Conservation (phyloP, 108 stramenopile species). For the Nitzschia sp. region DNA sequence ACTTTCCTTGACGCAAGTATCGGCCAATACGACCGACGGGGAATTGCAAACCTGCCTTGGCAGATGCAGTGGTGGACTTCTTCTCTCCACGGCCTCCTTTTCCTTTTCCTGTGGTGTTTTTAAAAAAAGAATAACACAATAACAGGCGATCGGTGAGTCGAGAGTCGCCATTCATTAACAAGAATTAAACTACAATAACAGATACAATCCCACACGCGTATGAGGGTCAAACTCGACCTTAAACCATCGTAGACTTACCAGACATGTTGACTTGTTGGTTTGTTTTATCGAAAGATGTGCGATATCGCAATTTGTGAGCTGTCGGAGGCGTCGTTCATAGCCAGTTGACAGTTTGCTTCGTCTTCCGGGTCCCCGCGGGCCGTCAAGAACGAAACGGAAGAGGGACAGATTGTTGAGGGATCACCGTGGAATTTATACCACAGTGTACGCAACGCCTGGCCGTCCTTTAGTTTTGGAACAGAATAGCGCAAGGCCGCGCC, state of each 20-base stretch:
- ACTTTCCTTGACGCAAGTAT: slow-evolving; percentile 94
- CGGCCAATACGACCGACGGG: slow-evolving; percentile 95
- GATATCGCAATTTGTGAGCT: neutral
- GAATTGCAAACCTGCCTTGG: slow-evolving; percentile 97
- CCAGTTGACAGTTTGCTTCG: too few relatives aligned
- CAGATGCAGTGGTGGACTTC: slow-evolving; percentile 80
- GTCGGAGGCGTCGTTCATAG: too few relatives aligned
- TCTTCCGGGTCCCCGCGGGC: too few relatives aligned
- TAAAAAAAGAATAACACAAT: too few relatives aligned
- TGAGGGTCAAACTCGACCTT: too few relatives aligned
- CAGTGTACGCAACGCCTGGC: neutral
- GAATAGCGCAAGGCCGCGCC: neutral
- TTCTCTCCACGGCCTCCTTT: slow-evolving; percentile 85
- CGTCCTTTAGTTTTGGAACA: neutral
- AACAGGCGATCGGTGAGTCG: too few relatives aligned
- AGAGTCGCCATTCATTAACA: too few relatives aligned
- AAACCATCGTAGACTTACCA: slow-evolving; percentile 14
- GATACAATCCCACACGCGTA: neutral
- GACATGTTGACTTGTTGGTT: slow-evolving; percentile 26
- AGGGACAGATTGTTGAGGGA: neutral
- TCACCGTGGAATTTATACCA: neutral
- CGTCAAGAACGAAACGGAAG: too few relatives aligned
- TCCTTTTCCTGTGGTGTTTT: slow-evolving; percentile 50
- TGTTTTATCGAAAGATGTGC: neutral
- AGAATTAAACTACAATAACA: slow-evolving; percentile 7